Percentiles rank a stretch among this genome's conserved stretches.
phyloP scores from a whole-genome alignment of 805 yeast genomes.

The Yarrowia osloensis region DNA sequence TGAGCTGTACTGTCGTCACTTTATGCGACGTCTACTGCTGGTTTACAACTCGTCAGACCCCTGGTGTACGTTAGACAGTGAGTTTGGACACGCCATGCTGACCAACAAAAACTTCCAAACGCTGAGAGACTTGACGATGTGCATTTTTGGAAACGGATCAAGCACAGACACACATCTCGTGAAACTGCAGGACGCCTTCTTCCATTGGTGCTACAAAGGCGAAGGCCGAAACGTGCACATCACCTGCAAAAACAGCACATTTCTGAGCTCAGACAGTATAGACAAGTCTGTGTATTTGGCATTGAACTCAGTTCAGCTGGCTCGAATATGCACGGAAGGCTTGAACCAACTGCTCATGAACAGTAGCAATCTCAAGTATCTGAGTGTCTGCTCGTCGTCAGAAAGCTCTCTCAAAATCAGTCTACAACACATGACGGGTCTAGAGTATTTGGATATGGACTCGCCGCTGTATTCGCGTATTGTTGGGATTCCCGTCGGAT shows the following conservation, averaged over 20 bases:
- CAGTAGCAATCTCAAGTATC: not conserved
- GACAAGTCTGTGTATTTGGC: not conserved
- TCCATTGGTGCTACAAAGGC: not conserved
- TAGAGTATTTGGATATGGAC: constrained; percentile 15
- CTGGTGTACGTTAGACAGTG: not conserved
- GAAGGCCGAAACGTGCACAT: not conserved
- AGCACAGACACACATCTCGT: not conserved
- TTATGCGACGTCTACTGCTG: not conserved
- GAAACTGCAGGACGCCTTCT: not conserved
- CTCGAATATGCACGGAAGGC: not conserved
- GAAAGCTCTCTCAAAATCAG: not conserved
- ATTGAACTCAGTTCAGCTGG: not conserved
- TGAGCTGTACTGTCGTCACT: not conserved
- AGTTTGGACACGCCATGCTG: not conserved
- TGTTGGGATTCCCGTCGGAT: not conserved
- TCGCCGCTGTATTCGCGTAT: not conserved
- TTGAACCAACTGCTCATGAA: not conserved
- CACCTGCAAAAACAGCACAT: constrained; percentile 5
- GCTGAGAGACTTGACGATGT: not conserved
- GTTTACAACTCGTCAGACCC: constrained; percentile 12
- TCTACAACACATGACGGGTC: not conserved
- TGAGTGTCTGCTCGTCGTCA: not conserved
- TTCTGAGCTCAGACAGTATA: not conserved
- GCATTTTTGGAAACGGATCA: not conserved
- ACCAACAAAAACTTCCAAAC: not conserved